Evolutionary conservation across 129 eudicot species (phyloP).

Genomic region (Flaveria robusta): DNA sequence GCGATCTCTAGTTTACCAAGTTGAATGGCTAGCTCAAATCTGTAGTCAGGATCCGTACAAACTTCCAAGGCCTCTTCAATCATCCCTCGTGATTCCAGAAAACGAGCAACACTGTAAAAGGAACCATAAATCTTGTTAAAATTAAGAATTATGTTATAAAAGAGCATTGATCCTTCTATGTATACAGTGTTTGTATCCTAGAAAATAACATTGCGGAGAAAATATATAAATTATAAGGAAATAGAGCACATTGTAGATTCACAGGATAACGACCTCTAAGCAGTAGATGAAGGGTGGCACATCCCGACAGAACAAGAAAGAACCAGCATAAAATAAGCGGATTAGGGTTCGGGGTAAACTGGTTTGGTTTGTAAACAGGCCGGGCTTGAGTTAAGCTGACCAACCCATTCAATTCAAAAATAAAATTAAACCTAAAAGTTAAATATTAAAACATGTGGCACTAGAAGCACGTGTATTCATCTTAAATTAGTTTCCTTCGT

Average conservation of each 20-base stretch:
- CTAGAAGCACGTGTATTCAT: too few relatives aligned
- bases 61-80: constrained; percentile 87
- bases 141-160: constrained; percentile 14
- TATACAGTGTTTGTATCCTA: neutral
- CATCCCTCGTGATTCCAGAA: constrained; percentile 95
- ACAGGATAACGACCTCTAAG: too few relatives aligned
- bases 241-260: too few relatives aligned
- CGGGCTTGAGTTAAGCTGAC: too few relatives aligned
- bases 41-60: constrained; percentile 92
- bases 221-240: neutral
- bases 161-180: neutral
- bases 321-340: too few relatives aligned
- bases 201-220: neutral
- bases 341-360: too few relatives aligned
- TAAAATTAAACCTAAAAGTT: neutral
- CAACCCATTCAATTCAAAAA: neutral
- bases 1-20: constrained; percentile 85
- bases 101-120: constrained; percentile 73
- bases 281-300: too few relatives aligned
- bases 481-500: too few relatives aligned
- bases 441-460: too few relatives aligned
- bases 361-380: too few relatives aligned
- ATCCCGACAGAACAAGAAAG: too few relatives aligned
- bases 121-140: neutral
- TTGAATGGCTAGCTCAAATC: constrained; percentile 89